phyloP scores from a whole-genome alignment of 106 monocot species.

The Allium cepa region DNA sequence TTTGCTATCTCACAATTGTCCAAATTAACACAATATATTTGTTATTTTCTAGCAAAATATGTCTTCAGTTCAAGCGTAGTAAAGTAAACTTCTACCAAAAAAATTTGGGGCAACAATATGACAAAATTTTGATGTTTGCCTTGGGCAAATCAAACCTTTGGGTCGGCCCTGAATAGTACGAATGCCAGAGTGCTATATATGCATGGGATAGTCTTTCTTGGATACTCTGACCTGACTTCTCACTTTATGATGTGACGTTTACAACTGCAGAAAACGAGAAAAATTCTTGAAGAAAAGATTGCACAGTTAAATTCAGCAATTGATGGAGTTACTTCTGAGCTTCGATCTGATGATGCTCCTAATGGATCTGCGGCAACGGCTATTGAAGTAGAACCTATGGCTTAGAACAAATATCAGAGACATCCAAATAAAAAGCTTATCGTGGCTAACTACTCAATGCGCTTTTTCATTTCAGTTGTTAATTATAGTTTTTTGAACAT shows the following conservation, averaged over 20 bases:
- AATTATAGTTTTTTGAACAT: no score
- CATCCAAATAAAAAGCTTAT: no score
- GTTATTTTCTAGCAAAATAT: no score
- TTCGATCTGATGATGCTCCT: slow-evolving; percentile 31
- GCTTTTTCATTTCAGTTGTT: no score
- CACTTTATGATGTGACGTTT: not conserved
- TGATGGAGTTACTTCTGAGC: slow-evolving; percentile 63
- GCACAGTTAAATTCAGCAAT: slow-evolving; percentile 62
- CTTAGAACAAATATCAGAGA: not conserved
- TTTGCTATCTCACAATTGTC: no score
- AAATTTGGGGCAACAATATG: no score
- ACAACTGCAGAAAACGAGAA: slow-evolving; percentile 46
- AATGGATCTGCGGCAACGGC: slow-evolving; percentile 34
- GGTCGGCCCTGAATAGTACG: not conserved
- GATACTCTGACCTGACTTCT: not conserved
- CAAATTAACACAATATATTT: no score
- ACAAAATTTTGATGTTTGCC: not conserved
- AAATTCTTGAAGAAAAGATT: slow-evolving; percentile 50
- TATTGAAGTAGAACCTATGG: slow-evolving; percentile 46
- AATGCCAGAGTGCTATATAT: not conserved
- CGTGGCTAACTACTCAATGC: no score
- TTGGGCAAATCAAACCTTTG: no score
- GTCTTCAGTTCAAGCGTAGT: no score
- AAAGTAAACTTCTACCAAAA: no score
- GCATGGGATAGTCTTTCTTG: not conserved